Percentiles rank a stretch among this genome's conserved stretches.
Conservation (phyloP, 495 filamentous ascomycete genomes). For the Glonium stellatum region DNA sequence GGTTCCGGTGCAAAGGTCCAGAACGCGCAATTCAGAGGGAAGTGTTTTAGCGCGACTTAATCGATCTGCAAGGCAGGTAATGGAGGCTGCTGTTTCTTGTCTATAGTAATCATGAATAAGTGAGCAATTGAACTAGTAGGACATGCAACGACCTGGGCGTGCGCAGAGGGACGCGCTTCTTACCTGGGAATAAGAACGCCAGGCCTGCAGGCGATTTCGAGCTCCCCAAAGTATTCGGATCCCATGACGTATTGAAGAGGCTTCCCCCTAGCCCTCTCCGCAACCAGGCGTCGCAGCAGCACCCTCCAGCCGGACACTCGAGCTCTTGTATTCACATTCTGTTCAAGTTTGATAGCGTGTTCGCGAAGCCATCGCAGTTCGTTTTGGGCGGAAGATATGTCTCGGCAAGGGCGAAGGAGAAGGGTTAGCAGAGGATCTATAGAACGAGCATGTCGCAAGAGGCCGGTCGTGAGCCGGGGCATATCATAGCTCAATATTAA, state of each 20-base stretch:
- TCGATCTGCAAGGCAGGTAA: conserved; percentile 25
- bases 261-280: conserved; percentile 52
- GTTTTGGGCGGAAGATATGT: conserved; percentile 57
- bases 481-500: conserved; percentile 39
- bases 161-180: background rate
- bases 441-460: conserved; percentile 51
- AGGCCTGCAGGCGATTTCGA: conserved; percentile 67
- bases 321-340: conserved; percentile 15
- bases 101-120: conserved; percentile 11
- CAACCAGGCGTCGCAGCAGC: conserved; percentile 36
- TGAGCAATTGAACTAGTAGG: background rate
- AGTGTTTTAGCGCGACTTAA: conserved; percentile 6
- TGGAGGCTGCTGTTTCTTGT: conserved; percentile 36
- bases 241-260: conserved; percentile 90
- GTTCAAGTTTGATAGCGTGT: conserved; percentile 40
- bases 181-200: conserved; percentile 83
- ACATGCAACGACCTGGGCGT: background rate
- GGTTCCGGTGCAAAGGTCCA: conserved; percentile 86
- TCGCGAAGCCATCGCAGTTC: conserved; percentile 85
- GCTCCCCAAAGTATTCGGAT: conserved; percentile 75
- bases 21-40: conserved; percentile 45
- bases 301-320: conserved; percentile 8
- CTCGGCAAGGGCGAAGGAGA: conserved; percentile 64
- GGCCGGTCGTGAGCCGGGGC: conserved; percentile 63
- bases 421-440: conserved; percentile 55